Conservation (phyloP, 2,329 filamentous ascomycete species). For the Trichophyton mentagrophytes region DNA sequence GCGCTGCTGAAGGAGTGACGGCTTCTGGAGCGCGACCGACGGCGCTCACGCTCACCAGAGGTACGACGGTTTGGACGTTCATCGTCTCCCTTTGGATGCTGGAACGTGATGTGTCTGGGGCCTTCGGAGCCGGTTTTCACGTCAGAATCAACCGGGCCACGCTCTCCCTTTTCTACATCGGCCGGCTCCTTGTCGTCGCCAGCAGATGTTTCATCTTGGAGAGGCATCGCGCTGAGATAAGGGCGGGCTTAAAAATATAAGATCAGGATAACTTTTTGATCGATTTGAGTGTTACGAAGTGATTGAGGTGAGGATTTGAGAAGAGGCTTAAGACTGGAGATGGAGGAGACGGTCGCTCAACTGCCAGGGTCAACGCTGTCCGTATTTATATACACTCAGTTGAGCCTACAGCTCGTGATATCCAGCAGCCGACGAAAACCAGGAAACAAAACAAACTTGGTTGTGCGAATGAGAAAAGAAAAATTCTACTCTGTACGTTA, state of each 20-base stretch:
- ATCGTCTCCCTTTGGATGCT: background rate
- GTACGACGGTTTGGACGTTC: slow-evolving; percentile 1
- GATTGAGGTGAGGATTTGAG: background rate
- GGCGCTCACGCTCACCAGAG: slow-evolving; percentile 5
- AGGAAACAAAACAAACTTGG: background rate
- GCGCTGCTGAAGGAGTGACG: slow-evolving; percentile 8
- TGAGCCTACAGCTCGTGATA: background rate
- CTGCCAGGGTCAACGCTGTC: background rate
- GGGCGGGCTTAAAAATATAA: background rate
- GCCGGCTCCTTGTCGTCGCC: background rate
- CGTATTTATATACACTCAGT: slow-evolving; percentile 6
- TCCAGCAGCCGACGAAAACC: background rate
- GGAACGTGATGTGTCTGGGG: slow-evolving; percentile 4
- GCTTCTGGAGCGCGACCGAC: slow-evolving; percentile 6
- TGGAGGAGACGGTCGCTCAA: background rate
- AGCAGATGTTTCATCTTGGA: background rate
- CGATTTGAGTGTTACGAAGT: background rate
- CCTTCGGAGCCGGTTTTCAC: background rate
- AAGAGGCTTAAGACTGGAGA: background rate
- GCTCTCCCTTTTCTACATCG: slow-evolving; percentile 5
- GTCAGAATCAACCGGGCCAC: background rate
- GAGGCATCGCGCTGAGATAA: background rate
- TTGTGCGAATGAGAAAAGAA: background rate
- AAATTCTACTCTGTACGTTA: background rate
- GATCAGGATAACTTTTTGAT: background rate